These are phyloP conservation scores for Phytophthora hybrid DNA, from an alignment of 352 stramenopile species.

Conservation along the genomic window DNA sequence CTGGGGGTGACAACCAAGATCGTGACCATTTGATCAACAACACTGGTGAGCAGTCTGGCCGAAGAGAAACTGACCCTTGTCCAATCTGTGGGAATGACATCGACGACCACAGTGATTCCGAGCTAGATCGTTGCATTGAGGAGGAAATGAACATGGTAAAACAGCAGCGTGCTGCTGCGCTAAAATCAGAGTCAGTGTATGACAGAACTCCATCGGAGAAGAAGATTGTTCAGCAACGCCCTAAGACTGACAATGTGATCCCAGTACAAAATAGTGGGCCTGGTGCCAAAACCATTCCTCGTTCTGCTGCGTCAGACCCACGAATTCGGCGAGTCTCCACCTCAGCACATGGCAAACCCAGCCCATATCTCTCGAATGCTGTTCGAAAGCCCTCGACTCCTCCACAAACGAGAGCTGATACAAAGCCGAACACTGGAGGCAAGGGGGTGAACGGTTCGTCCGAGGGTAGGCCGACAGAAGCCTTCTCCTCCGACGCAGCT, in stretches of 20 bases:
- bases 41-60: background rate
- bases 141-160: constrained; percentile 48
- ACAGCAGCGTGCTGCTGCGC: background rate
- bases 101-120: constrained; percentile 64
- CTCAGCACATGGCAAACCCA: constrained; percentile 38
- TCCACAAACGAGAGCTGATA: constrained; percentile 11
- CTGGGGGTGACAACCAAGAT: constrained; percentile 18
- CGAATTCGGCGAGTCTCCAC: constrained; percentile 36
- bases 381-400: constrained; percentile 38
- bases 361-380: constrained; percentile 24
- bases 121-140: constrained; percentile 69
- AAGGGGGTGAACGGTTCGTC: background rate
- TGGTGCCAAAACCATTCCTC: constrained; percentile 3
- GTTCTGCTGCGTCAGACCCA: constrained; percentile 19
- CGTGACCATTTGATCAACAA: background rate
- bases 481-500: constrained; percentile 14
- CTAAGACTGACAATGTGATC: constrained; percentile 8
- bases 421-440: constrained; percentile 13
- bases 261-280: background rate
- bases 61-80: constrained; percentile 50
- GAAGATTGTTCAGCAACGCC: constrained; percentile 15
- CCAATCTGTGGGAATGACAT: constrained; percentile 65
- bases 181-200: constrained; percentile 5
- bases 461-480: constrained; percentile 16
- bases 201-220: background rate